Percentiles rank a stretch among this genome's conserved stretches.
Conservation (phyloP, 176 grass and related monocot genomes). For the Rhynchospora pubera region DNA sequence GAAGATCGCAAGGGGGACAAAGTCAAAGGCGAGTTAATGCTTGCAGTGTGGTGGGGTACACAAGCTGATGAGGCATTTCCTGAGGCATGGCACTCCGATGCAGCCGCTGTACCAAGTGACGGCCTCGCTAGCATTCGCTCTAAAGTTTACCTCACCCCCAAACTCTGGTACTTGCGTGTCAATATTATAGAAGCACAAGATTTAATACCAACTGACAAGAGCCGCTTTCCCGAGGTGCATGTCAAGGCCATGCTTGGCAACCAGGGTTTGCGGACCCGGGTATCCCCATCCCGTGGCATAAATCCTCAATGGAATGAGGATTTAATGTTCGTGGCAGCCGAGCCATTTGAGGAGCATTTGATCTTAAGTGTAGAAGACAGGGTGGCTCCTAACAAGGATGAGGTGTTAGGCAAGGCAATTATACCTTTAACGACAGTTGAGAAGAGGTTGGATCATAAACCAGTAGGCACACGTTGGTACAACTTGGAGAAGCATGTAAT, state of each 20-base stretch:
- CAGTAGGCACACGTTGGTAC: slow-evolving; percentile 44
- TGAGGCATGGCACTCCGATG: slow-evolving; percentile 65
- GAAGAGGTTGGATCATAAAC: slow-evolving; percentile 35
- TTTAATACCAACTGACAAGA: slow-evolving; percentile 39
- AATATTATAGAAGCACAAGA: slow-evolving; percentile 56
- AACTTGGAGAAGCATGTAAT: slow-evolving; percentile 50
- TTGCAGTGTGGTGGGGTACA: slow-evolving; percentile 55
- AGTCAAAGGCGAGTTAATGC: slow-evolving; percentile 50
- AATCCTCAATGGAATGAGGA: slow-evolving; percentile 70
- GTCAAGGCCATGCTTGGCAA: slow-evolving; percentile 49
- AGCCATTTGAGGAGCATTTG: slow-evolving; percentile 66
- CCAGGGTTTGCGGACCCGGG: slow-evolving; percentile 35
- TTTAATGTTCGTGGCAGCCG: slow-evolving; percentile 60
- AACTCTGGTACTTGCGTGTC: slow-evolving; percentile 67
- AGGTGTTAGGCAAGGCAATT: slow-evolving; percentile 39
- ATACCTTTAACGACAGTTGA: slow-evolving; percentile 42
- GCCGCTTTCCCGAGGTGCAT: slow-evolving; percentile 35
- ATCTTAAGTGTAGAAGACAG: slow-evolving; percentile 48
- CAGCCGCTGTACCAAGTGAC: slow-evolving; percentile 46
- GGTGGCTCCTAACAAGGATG: slow-evolving; percentile 46
- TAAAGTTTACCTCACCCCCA: slow-evolving; percentile 67
- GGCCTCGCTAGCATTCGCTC: slow-evolving; percentile 41
- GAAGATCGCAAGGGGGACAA: slow-evolving; percentile 40
- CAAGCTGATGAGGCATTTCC: slow-evolving; percentile 54
- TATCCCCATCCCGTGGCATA: slow-evolving; percentile 26